These are phyloP conservation scores for Tagetes patula DNA, from an alignment of 129 eudicot genomes.

Conservation along the genomic window DNA sequence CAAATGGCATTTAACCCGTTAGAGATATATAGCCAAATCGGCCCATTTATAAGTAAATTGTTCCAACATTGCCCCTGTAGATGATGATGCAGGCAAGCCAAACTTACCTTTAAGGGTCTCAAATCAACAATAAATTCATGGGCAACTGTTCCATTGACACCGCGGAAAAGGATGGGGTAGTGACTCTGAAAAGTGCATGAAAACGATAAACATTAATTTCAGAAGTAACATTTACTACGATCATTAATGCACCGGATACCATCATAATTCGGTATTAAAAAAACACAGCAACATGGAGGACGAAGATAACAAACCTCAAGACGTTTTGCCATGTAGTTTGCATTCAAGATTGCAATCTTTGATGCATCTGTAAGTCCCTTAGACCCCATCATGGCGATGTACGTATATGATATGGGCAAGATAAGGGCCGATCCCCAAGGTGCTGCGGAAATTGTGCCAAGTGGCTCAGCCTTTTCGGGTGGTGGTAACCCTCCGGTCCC, in stretches of 20 bases:
- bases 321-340: slow-evolving; percentile 98
- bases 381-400: slow-evolving; percentile 99
- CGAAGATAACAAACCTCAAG: slow-evolving; percentile 61
- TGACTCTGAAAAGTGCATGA: slow-evolving; percentile 49
- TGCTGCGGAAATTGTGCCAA: slow-evolving; percentile 94
- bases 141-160: slow-evolving; percentile 95
- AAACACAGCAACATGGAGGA: background rate
- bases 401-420: slow-evolving; percentile 93
- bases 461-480: slow-evolving; percentile 66
- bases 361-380: slow-evolving; percentile 92
- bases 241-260: background rate
- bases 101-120: slow-evolving; percentile 80
- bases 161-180: slow-evolving; percentile 97
- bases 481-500: slow-evolving; percentile 91
- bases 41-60: background rate
- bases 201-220: slow-evolving; percentile 25
- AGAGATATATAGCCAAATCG: background rate
- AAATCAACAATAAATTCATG: slow-evolving; percentile 95
- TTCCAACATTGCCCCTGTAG: background rate
- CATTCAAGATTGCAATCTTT: slow-evolving; percentile 91
- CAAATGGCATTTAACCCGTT: background rate
- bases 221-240: background rate
- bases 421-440: slow-evolving; percentile 99
- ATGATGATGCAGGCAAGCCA: slow-evolving; percentile 13
- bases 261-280: background rate